Base-by-base conservation (phyloP, 768 basidiomycete genomes). In the Exsudoporus frostii region DNA sequence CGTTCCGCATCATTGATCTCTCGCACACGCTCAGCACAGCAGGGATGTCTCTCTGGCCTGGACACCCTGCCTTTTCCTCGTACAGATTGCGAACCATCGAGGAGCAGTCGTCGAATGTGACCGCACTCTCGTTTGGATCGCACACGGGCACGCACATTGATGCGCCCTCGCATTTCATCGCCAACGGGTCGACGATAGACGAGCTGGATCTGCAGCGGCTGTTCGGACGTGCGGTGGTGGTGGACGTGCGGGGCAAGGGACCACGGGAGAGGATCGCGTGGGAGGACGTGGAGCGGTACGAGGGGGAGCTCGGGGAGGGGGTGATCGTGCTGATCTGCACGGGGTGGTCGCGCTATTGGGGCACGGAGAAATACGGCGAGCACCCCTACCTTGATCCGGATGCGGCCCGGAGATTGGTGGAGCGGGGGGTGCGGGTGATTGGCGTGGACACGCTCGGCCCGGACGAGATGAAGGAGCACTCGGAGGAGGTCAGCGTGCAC, bases 111-210 rank as follows among this genome's bases (percentile, higher is more conserved):
- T 52, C 36, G 8, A 61, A 57, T 10, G 55, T 65, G 39, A 59
- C 64, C n/a, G 50, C 70, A 1, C 69, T 90, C 32, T 71, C 78
- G 29, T 56, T 88, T 10, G 81, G 83, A 14, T 81, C 87, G 1
- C 88, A 90, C 64, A 83, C 84, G 4, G 88, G 88, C 39, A 90
- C 88, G 8, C 88, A 90, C 69, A 76, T 89, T 60, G 88, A 90
- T 64, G 86, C 87, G 1, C 88, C 88, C 0, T 80, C 76, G 37
- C 88, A 90, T 59, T 88, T 86, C 71, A 65, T 85, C 65, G 67
- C 67, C 6, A 68, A 76, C 45, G 85, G 83, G 5, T 63, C 67
- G 39, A 75, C 79, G 2, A 76, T 88, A 45, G 80, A 83, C 58
- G 70, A 80, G 45, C 71, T 88, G 32, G 77, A 80, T 27, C 72